Evolutionary conservation across 129 eudicot genomes (phyloP).

Genomic region (Saposhnikovia divaricata): DNA sequence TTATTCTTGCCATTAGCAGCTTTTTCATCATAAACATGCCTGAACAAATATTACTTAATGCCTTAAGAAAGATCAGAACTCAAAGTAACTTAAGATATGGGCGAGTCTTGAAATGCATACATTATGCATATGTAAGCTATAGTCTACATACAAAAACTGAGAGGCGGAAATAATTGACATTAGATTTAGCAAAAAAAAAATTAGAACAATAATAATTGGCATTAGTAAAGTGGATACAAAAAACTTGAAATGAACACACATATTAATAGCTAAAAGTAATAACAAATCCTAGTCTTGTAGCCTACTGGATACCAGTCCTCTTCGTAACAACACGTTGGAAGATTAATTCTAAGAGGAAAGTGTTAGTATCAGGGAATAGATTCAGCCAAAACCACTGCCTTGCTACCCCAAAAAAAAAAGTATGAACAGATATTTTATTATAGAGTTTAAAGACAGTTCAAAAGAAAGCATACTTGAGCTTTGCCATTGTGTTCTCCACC

Average conservation of each 20-base stretch:
- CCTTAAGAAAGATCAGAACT: not conserved
- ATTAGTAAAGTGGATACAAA: not conserved
- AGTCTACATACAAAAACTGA: not conserved
- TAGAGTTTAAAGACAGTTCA: not conserved
- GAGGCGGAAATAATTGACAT: not conserved
- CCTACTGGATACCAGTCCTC: not conserved
- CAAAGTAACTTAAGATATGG: not conserved
- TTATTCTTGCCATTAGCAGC: not conserved
- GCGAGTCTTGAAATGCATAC: not conserved
- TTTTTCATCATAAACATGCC: not conserved
- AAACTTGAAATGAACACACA: not conserved
- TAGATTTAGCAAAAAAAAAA: too few species aligned
- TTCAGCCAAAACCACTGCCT: not conserved
- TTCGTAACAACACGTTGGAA: not conserved
- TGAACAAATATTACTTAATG: not conserved
- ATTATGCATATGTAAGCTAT: not conserved
- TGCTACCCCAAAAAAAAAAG: not conserved
- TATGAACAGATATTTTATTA: not conserved
- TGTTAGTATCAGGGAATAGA: not conserved
- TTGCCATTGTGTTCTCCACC: conserved; percentile 99
- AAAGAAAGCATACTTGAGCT: conserved; percentile 72
- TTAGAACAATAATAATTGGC: not conserved
- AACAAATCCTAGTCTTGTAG: not conserved
- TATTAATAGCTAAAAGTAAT: not conserved
- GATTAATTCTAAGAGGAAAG: not conserved